Percentiles rank a stretch among this genome's conserved stretches.
Conservation (phyloP, 371 early-diverging fungal species). For the Saksenaea oblongispora region DNA sequence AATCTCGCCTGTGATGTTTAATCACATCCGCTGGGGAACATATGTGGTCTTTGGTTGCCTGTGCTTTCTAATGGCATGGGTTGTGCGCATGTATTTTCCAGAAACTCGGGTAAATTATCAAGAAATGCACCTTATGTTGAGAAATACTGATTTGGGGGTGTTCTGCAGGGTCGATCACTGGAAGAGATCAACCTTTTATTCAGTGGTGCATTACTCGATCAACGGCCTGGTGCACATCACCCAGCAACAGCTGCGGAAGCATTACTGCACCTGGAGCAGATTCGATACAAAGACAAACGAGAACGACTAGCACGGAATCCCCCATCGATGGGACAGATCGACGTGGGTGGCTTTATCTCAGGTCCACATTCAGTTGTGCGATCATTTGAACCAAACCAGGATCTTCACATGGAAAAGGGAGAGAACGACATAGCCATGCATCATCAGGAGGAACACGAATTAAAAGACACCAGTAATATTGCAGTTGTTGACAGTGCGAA, state of each 20-base stretch:
- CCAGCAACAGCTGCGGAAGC: slow-evolving; percentile 52
- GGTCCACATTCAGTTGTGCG: neutral
- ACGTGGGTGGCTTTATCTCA: neutral
- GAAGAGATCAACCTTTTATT: slow-evolving; percentile 52
- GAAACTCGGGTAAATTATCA: slow-evolving; percentile 66
- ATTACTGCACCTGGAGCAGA: slow-evolving; percentile 16
- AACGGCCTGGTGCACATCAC: slow-evolving; percentile 48
- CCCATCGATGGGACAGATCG: neutral
- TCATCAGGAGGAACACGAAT: neutral
- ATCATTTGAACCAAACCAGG: neutral
- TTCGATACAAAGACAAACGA: slow-evolving; percentile 16
- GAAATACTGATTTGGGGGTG: neutral
- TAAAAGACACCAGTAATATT: neutral
- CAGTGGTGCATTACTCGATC: slow-evolving; percentile 47
- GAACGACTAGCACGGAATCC: slow-evolving; percentile 12
- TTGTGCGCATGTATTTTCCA: slow-evolving; percentile 72
- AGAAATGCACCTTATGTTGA: too few species aligned
- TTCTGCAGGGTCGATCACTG: slow-evolving; percentile 33
- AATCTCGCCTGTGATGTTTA: slow-evolving; percentile 60
- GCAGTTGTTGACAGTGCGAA: neutral
- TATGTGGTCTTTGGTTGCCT: slow-evolving; percentile 66
- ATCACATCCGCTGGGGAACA: slow-evolving; percentile 56
- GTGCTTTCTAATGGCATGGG: slow-evolving; percentile 55
- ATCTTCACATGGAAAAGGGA: neutral
- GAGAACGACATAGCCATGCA: neutral